phyloP scores from a whole-genome alignment of 2,329 filamentous ascomycete genomes.

The Aspergillus novoparasiticus region DNA sequence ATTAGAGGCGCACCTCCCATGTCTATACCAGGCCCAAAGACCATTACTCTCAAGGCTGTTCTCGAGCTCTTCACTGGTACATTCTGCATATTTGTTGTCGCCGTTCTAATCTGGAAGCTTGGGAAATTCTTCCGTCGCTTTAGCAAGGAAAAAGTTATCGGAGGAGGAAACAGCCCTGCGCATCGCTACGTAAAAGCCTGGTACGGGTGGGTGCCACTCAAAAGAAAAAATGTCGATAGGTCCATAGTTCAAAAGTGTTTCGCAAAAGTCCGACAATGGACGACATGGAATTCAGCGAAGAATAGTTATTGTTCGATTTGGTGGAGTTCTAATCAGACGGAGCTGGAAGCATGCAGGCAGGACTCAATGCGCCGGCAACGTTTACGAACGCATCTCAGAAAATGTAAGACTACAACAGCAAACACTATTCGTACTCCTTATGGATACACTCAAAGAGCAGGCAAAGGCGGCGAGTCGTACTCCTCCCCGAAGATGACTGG shows the following conservation, averaged over 20 bases:
- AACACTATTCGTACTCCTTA: constrained; percentile 32
- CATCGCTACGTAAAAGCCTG: constrained; percentile 44
- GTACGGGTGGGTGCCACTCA: constrained; percentile 44
- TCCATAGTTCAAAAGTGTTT: constrained; percentile 22
- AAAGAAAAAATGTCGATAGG: constrained; percentile 36
- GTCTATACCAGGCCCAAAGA: constrained; percentile 26
- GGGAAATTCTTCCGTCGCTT: constrained; percentile 41
- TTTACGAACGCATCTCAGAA: constrained; percentile 30
- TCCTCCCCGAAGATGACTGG: constrained; percentile 10
- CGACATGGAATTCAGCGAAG: constrained; percentile 38
- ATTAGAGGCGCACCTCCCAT: constrained; percentile 26
- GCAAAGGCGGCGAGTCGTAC: not conserved
- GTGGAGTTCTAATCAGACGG: constrained; percentile 41
- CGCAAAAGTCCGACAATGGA: constrained; percentile 26
- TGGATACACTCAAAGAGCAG: constrained; percentile 7
- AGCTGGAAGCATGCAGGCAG: constrained; percentile 22
- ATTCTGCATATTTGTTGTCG: constrained; percentile 40
- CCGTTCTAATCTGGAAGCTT: constrained; percentile 43
- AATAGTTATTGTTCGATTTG: constrained; percentile 44
- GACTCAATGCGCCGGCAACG: constrained; percentile 22
- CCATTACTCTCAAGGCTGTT: constrained; percentile 34
- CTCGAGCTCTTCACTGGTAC: constrained; percentile 39
- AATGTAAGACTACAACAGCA: constrained; percentile 27
- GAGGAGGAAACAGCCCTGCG: constrained; percentile 31
- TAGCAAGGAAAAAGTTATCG: constrained; percentile 36